These are phyloP conservation scores for Teunomyces panamensis DNA, from an alignment of 805 yeast genomes.

Conservation along the genomic window DNA sequence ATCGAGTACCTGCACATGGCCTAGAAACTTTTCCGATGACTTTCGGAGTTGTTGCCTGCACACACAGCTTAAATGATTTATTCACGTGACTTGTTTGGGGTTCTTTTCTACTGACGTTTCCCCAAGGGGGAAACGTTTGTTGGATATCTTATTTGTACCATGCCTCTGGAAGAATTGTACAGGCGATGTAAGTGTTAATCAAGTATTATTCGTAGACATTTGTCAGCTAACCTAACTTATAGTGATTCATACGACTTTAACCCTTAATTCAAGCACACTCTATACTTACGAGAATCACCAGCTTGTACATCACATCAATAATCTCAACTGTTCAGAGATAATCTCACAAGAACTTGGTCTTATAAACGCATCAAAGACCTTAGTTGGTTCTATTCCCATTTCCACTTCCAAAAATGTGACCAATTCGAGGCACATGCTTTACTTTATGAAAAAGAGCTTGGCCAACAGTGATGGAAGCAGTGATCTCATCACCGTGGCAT, in stretches of 20 bases:
- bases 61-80: no score
- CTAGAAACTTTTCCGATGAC: constrained; percentile 1
- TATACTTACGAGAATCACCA: constrained; percentile 54
- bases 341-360: constrained; percentile 53
- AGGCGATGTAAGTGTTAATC: constrained; percentile 21
- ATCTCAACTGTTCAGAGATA: constrained; percentile 51
- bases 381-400: constrained; percentile 38
- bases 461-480: constrained; percentile 41
- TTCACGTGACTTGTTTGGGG: neutral
- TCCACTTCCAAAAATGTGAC: constrained; percentile 22
- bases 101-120: neutral
- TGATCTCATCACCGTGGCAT: constrained; percentile 52
- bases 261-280: constrained; percentile 56
- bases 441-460: constrained; percentile 48
- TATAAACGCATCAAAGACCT: constrained; percentile 47
- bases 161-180: constrained; percentile 18
- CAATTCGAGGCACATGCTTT: constrained; percentile 33
- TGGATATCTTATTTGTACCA: constrained; percentile 4
- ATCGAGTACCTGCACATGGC: neutral
- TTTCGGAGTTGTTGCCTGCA: neutral
- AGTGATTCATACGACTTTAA: constrained; percentile 49
- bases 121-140: neutral
- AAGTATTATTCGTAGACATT: neutral
- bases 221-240: constrained; percentile 9
- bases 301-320: constrained; percentile 38